Evolutionary conservation across 441 rosid species (phyloP).

Genomic region (Cnidoscolus chayamansa): DNA sequence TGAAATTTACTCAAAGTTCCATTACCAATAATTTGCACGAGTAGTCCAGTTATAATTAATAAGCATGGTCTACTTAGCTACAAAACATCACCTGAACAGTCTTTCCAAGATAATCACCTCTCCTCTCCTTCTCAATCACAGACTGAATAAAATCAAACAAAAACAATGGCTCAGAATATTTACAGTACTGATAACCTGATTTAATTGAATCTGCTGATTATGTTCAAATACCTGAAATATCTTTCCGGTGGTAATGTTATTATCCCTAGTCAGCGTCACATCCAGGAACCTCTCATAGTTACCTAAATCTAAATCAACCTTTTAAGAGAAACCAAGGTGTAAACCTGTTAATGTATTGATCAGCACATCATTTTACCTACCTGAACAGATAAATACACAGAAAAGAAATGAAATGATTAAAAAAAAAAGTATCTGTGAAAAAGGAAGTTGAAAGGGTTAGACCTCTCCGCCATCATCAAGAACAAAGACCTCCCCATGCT

Average conservation of each 20-base stretch:
- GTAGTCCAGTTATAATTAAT: not conserved
- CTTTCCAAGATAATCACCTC: slow-evolving; percentile 89
- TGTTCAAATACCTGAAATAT: slow-evolving; percentile 62
- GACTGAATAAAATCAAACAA: slow-evolving; percentile 35
- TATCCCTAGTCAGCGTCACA: slow-evolving; percentile 70
- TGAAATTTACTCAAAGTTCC: slow-evolving; percentile 20
- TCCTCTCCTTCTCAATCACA: slow-evolving; percentile 91
- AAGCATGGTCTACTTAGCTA: slow-evolving; percentile 3
- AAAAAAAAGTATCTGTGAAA: not conserved
- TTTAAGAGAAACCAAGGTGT: slow-evolving; percentile 29
- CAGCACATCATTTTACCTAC: not conserved
- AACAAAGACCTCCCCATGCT: slow-evolving; percentile 97
- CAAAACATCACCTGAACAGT: slow-evolving; percentile 74
- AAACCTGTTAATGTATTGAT: slow-evolving; percentile 20
- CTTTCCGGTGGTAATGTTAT: slow-evolving; percentile 92
- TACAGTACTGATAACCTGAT: slow-evolving; percentile 5
- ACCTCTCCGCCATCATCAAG: slow-evolving; percentile 99
- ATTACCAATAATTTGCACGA: slow-evolving; percentile 37
- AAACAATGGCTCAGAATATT: not conserved
- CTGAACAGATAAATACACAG: not conserved
- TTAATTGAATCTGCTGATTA: not conserved
- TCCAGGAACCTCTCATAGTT: slow-evolving; percentile 91
- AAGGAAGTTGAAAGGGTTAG: slow-evolving; percentile 4
- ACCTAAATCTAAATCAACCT: slow-evolving; percentile 98
- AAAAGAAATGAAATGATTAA: not conserved